Percentiles rank a stretch among this genome's conserved stretches.
Conservation (phyloP, 352 stramenopile species). For the Globisporangium nagaii region DNA sequence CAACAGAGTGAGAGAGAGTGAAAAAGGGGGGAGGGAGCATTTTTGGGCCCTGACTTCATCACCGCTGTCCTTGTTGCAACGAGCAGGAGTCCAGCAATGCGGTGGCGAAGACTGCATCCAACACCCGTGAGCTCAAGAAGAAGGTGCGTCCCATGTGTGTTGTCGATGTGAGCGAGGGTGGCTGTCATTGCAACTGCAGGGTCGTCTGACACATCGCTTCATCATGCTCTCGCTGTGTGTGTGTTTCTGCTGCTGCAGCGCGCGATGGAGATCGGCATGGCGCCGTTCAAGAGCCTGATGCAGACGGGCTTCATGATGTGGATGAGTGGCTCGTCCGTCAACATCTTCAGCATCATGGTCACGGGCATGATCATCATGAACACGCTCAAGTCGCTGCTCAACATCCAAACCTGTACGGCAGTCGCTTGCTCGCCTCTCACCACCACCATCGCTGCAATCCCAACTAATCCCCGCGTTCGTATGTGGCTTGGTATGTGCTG, state of each 20-base stretch:
- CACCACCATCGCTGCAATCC: no score
- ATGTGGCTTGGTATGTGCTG: background rate
- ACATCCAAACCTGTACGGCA: slow-evolving; percentile 54
- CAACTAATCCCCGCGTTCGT: background rate
- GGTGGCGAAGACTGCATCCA: slow-evolving; percentile 54
- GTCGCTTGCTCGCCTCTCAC: no score
- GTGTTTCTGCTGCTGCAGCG: slow-evolving; percentile 40
- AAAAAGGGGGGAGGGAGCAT: background rate
- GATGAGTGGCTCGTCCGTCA: slow-evolving; percentile 92
- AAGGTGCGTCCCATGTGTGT: slow-evolving; percentile 51
- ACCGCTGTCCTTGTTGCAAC: background rate
- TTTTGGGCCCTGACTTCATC: background rate
- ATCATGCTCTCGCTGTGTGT: slow-evolving; percentile 1
- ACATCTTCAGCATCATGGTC: slow-evolving; percentile 96
- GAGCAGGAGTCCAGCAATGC: slow-evolving; percentile 43
- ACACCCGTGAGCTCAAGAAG: slow-evolving; percentile 83
- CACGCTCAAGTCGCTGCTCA: slow-evolving; percentile 88
- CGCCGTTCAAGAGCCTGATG: slow-evolving; percentile 89
- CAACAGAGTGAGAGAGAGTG: background rate
- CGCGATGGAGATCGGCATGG: slow-evolving; percentile 88
- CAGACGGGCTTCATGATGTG: slow-evolving; percentile 96
- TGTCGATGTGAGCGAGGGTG: no score
- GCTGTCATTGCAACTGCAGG: background rate
- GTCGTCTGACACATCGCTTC: no score
- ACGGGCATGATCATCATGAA: slow-evolving; percentile 91